phyloP scores from a whole-genome alignment of 768 basidiomycete species.

The Amanita fuliginea region DNA sequence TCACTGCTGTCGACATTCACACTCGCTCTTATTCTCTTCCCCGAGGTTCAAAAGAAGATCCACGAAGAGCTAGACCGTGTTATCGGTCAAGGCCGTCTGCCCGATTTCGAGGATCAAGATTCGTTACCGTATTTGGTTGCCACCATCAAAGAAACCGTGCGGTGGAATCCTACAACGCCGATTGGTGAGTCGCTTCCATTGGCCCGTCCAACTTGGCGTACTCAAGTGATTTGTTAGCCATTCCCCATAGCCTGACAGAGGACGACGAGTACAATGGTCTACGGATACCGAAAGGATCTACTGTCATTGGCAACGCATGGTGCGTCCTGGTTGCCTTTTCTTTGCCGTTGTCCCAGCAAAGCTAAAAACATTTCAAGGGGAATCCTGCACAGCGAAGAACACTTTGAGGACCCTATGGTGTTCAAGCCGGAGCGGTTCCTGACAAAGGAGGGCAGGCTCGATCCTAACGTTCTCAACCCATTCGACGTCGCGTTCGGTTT shows the following conservation, averaged over 20 bases:
- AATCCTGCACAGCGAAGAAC: neutral
- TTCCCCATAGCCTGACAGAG: constrained; percentile 21
- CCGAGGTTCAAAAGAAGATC: constrained; percentile 24
- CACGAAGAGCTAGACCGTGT: constrained; percentile 30
- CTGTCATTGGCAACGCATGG: constrained; percentile 26
- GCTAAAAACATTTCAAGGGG: neutral
- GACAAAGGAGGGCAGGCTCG: neutral
- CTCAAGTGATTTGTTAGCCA: constrained; percentile 9
- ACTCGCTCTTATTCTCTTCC: constrained; percentile 27
- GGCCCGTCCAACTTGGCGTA: neutral
- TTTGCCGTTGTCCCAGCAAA: neutral
- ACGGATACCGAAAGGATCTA: constrained; percentile 30
- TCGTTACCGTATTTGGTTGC: constrained; percentile 27
- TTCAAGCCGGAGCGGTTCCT: constrained; percentile 5
- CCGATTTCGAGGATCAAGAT: constrained; percentile 24
- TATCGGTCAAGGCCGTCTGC: constrained; percentile 23
- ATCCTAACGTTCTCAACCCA: constrained; percentile 1
- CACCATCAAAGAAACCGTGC: constrained; percentile 24
- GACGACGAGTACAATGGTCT: constrained; percentile 37
- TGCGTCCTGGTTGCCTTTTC: constrained; percentile 5
- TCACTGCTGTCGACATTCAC: constrained; percentile 20
- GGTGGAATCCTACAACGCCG: constrained; percentile 21
- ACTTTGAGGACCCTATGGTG: neutral
- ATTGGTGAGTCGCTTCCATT: constrained; percentile 12
- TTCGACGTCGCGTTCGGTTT: constrained; percentile 5